Evolutionary conservation across 306 rosid genomes (phyloP), one percentile per base, ranked within the genome.

Genomic region (Cicer bijugum): DNA sequence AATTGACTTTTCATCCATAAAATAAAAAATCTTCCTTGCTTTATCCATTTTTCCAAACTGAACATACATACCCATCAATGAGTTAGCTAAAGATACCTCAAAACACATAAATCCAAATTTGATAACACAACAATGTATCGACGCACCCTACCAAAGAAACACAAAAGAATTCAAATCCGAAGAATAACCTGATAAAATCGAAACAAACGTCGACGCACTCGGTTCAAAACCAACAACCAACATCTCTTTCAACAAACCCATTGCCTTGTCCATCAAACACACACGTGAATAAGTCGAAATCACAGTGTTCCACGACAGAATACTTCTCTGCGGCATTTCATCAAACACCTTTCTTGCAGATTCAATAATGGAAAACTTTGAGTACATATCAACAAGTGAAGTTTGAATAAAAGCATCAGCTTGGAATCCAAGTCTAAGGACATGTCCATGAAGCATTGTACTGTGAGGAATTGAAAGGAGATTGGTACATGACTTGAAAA

Each of bases 241-340:
- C 86, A 85, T 82, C 69, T 86, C 84, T 75, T 66, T 84, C 78
- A 81, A 77, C 14, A 81, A 67, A 65, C 77, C 44, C 28, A 78
- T 6, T 58, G 77, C 80, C 77, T 65, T 69, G 11, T 82, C 82
- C 78, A 85, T 77, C 70, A 71, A 57, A 71, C 37, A 79, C 72
- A 7, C 84, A 7, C 76, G 88, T 52, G 79, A 76, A 28, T 88
- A 87, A 69, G 87, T 89, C 63, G 86, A 88, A 81, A 91, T 76
- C 76, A 88, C 64, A 71, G 33, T 28, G 33, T 48, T n/a, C 6
- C 7, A 6, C 6, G 12, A 3, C 91, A 91, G 2, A 2, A 78
- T 73, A 69, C 81, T 90, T 79, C 87, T 85, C 0, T 64, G 80
- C 8, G 55, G 72, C 92, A 85, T 91, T 75, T 82, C 87, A 62